Evolutionary conservation across 2,329 filamentous ascomycete genomes (phyloP).

Genomic region (Fusarium hostae): DNA sequence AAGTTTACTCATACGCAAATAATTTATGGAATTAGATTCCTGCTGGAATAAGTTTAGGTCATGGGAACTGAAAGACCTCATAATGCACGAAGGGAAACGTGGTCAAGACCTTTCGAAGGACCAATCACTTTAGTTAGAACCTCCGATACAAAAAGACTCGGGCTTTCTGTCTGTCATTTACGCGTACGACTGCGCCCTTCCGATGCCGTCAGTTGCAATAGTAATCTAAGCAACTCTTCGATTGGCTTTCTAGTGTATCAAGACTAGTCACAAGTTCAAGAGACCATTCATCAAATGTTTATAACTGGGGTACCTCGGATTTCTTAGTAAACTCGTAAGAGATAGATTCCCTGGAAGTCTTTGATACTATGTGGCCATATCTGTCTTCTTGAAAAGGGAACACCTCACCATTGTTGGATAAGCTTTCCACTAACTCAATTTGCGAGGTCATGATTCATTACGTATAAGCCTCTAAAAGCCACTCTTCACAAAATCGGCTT

Average conservation of each 20-base stretch:
- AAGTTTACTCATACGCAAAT: fast-evolving
- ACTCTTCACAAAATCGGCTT: too few species aligned
- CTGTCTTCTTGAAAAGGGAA: not conserved
- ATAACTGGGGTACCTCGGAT: too few species aligned
- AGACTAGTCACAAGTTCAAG: too few species aligned
- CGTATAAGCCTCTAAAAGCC: too few species aligned
- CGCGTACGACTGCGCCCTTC: too few species aligned
- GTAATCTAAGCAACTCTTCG: fast-evolving
- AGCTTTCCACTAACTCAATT: not conserved
- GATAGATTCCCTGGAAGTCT: not conserved
- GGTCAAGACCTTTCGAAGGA: not conserved
- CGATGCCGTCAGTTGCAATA: not conserved
- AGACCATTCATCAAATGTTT: too few species aligned
- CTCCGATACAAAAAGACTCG: not conserved
- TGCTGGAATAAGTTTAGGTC: too few species aligned
- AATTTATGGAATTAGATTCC: fast-evolving
- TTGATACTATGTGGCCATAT: too few species aligned
- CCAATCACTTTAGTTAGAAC: fast-evolving
- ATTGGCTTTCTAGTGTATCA: too few species aligned
- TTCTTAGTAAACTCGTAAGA: too few species aligned
- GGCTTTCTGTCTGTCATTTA: not conserved
- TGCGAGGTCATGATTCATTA: not conserved
- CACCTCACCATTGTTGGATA: fast-evolving
- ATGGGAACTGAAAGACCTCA: fast-evolving
- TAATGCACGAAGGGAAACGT: too few species aligned